Base-by-base conservation (phyloP, 345 rosid genomes). In the Turritis glabra region DNA sequence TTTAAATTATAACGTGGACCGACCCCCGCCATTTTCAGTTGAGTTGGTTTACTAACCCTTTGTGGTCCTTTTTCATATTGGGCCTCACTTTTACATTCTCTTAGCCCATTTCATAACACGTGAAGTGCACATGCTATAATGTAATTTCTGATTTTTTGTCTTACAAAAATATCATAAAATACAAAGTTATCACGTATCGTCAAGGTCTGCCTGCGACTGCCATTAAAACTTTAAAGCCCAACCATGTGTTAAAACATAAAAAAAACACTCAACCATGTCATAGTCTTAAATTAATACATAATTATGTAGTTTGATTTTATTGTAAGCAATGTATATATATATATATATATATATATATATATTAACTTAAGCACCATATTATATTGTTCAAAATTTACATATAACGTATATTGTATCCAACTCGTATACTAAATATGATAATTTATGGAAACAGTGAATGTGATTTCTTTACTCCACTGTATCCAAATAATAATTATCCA, bases 1-100 rank as follows among this genome's bases (percentile, higher is more conserved):
- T 64, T 70, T 55, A 77, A 71, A 53, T 56, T 52, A 40, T 63
- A 71, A 77, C 3, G 21, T 62, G 5, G 80, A 69, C 71, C 21
- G 72, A 71, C 76, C 76, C 64, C 76, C 80, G 80, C 59, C 72
- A 53, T 55, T 71, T 64, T 26, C 57, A 37, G 76, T 69, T 76
- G 65, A 53, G 71, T 53, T 53, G 59, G 75, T 62, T 77, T 64
- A 51, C 21, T 60, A 64, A 71, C 29, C 5, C 3, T 51, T 29
- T 51, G 79, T 71, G 80, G 80, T 77, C 76, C 76, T 52, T 55
- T 69, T 46, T 76, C 10, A 0, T 12, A 3, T 51, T 62, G 44
- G 58, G 72, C 61, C 76, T 77, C 14, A 33, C 10, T 33, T 43
- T 70, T 4, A 32, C 32, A 55, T 26, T 35, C 37, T 23, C 13